These are phyloP conservation scores for Coccomyxa sp. DNA, from an alignment of 139 green algal genomes.

Conservation along the genomic window DNA sequence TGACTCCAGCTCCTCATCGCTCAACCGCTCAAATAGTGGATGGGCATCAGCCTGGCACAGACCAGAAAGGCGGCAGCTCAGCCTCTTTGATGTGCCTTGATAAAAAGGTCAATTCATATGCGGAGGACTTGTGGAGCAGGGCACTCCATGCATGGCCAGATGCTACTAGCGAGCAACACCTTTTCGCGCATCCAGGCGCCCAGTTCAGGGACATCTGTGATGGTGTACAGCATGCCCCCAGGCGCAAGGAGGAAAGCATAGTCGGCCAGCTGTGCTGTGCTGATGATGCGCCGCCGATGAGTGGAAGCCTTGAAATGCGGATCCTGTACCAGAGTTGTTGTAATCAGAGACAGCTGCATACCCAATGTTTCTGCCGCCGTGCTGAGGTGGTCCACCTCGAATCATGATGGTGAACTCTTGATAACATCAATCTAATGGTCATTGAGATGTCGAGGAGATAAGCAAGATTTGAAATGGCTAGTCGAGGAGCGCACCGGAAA, in stretches of 20 bases:
- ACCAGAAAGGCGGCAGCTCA: not conserved
- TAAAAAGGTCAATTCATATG: conserved; percentile 3
- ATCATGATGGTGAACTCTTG: not conserved
- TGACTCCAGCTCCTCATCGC: conserved; percentile 73
- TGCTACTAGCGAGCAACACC: conserved; percentile 26
- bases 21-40: conserved; percentile 78
- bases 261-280: conserved; percentile 78
- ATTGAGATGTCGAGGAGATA: not conserved
- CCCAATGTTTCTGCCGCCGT: too few species aligned
- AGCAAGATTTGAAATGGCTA: too few species aligned
- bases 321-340: conserved; percentile 22
- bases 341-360: too few species aligned
- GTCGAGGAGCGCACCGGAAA: conserved; percentile 71
- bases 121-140: not conserved
- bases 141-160: not conserved
- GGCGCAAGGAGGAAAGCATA: conserved; percentile 88
- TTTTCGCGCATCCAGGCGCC: conserved; percentile 55
- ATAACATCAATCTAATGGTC: not conserved
- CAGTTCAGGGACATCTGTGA: conserved; percentile 87
- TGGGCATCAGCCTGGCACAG: conserved; percentile 70
- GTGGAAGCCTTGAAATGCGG: conserved; percentile 69
- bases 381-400: too few species aligned
- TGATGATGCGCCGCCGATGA: conserved; percentile 88
- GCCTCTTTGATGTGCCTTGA: conserved; percentile 29
- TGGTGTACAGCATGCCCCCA: conserved; percentile 87